Evolutionary conservation across 805 yeast species (phyloP).

Genomic region (Pichia cabralensis): DNA sequence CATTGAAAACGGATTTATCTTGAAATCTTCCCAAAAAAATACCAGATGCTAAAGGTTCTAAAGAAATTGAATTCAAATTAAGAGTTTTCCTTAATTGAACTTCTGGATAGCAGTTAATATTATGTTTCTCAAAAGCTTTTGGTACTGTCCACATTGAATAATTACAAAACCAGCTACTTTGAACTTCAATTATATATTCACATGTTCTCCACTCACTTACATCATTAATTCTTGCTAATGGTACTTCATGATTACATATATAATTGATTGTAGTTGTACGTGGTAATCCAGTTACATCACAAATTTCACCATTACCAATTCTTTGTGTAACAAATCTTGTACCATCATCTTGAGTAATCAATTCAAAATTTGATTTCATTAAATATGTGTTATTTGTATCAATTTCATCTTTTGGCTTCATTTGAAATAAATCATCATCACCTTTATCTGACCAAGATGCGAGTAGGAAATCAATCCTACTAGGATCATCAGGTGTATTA

Average conservation of each 20-base stretch:
- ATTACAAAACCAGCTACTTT: slow-evolving; percentile 11
- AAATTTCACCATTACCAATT: slow-evolving; percentile 22
- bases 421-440: neutral
- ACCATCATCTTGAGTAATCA: slow-evolving; percentile 17
- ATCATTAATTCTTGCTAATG: slow-evolving; percentile 13
- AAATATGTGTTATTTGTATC: slow-evolving; percentile 8
- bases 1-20: neutral
- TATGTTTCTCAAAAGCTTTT: neutral
- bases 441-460: slow-evolving; percentile 7
- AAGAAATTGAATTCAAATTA: too few relatives aligned
- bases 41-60: slow-evolving; percentile 7
- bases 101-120: too few relatives aligned
- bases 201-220: slow-evolving; percentile 26
- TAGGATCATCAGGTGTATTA: neutral
- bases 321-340: slow-evolving; percentile 21
- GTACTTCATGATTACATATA: slow-evolving; percentile 16
- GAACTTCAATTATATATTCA: slow-evolving; percentile 15
- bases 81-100: too few relatives aligned
- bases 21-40: slow-evolving; percentile 2
- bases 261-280: slow-evolving; percentile 21
- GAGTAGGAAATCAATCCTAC: neutral
- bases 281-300: slow-evolving; percentile 26
- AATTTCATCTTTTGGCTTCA: neutral
- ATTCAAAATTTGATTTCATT: slow-evolving; percentile 17
- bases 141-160: slow-evolving; percentile 5